These are phyloP conservation scores for Pythium monospermum DNA, from an alignment of 352 stramenopile species.

Conservation along the genomic window DNA sequence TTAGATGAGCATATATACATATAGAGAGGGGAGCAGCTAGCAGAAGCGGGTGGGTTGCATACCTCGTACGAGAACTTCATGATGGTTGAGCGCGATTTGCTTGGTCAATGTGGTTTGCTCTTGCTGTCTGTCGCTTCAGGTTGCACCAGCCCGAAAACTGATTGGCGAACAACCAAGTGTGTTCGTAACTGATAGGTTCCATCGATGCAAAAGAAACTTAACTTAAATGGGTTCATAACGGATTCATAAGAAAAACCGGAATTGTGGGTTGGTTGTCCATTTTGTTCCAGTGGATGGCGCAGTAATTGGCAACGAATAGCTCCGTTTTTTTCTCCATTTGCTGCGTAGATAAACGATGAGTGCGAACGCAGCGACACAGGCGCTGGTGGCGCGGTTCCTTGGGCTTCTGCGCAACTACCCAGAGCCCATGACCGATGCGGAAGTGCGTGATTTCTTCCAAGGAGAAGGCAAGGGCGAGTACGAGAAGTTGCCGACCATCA, in stretches of 20 bases:
- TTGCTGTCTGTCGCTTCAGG: constrained; percentile 17
- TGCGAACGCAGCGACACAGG: constrained; percentile 27
- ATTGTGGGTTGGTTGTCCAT: constrained; percentile 2
- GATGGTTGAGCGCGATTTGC: constrained; percentile 2
- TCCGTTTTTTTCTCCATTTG: not conserved
- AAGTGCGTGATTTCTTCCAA: constrained; percentile 81
- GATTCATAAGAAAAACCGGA: constrained; percentile 1
- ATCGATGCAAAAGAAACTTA: too few species aligned
- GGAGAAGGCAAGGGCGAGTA: constrained; percentile 63
- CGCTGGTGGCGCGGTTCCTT: constrained; percentile 54
- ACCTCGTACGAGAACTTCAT: constrained; percentile 90
- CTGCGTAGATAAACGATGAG: not conserved
- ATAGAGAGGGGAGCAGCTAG: too few species aligned
- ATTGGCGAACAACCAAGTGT: constrained; percentile 23
- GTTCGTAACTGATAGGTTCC: constrained; percentile 16
- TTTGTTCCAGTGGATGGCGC: constrained; percentile 7
- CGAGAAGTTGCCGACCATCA: constrained; percentile 71
- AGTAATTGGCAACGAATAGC: constrained; percentile 2
- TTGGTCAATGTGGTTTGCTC: constrained; percentile 3
- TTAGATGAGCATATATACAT: too few species aligned
- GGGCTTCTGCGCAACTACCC: constrained; percentile 73
- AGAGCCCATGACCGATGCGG: constrained; percentile 69
- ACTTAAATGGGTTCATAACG: too few species aligned
- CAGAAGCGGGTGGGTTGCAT: too few species aligned
- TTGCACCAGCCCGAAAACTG: constrained; percentile 3